phyloP scores from a whole-genome alignment of 2,329 filamentous ascomycete genomes.

The Fusarium dlaminii region DNA sequence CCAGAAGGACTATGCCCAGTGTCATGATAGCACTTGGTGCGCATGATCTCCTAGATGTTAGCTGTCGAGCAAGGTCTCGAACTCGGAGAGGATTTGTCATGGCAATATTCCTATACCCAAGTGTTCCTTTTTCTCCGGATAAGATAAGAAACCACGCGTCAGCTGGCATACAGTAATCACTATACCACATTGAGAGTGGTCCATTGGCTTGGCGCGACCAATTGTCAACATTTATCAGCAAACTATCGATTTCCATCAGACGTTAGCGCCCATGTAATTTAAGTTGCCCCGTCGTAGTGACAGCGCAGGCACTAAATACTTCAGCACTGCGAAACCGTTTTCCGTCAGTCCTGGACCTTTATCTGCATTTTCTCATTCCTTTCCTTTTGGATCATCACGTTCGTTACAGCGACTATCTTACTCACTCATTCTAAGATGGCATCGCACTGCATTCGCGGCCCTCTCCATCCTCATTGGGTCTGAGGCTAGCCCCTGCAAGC shows the following conservation, averaged over 20 bases:
- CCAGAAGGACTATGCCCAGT: accelerated
- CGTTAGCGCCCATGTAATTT: neutral
- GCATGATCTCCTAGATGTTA: neutral
- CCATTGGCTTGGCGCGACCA: neutral
- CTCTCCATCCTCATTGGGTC: neutral
- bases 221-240: neutral
- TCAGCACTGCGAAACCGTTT: neutral
- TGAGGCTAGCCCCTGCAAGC: neutral
- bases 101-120: neutral
- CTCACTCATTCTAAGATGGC: neutral
- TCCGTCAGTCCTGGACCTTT: neutral
- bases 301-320: neutral
- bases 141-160: neutral
- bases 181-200: neutral
- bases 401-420: neutral
- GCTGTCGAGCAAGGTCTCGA: neutral
- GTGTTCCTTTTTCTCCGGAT: neutral
- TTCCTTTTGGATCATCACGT: neutral
- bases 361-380: neutral
- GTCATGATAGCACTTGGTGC: neutral
- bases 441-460: neutral
- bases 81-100: neutral
- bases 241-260: neutral
- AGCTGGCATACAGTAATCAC: neutral
- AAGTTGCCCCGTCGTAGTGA: neutral